Percentiles rank a stretch among this genome's conserved stretches.
These are phyloP conservation scores for Myrica gale DNA, from an alignment of 306 rosid genomes.

Conservation along the genomic window DNA sequence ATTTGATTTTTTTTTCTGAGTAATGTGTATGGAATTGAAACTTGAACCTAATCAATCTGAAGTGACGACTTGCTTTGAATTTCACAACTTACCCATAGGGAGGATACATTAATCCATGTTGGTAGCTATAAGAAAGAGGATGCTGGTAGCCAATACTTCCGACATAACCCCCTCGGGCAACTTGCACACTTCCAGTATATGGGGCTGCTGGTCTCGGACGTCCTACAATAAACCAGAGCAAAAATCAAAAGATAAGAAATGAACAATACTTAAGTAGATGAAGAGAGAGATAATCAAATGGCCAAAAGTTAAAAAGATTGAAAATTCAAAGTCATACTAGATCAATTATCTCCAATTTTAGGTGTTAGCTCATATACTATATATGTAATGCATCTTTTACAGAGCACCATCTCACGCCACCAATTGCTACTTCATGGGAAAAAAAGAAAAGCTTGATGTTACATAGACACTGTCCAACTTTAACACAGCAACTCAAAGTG, in stretches of 20 bases:
- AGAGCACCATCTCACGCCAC: neutral
- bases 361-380: neutral
- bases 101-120: slow-evolving; percentile 79
- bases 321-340: neutral
- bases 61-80: neutral
- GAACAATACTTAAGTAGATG: neutral
- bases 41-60: neutral
- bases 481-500: neutral
- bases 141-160: slow-evolving; percentile 86
- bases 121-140: slow-evolving; percentile 72
- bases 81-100: slow-evolving; percentile 71
- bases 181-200: slow-evolving; percentile 58
- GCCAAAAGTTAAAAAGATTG: neutral
- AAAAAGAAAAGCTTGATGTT: neutral
- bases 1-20: neutral
- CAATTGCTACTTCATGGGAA: neutral
- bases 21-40: neutral
- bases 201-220: slow-evolving; percentile 65
- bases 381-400: neutral
- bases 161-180: slow-evolving; percentile 58
- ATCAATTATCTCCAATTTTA: neutral
- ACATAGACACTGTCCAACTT: neutral
- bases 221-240: slow-evolving; percentile 45
- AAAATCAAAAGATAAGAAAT: slow-evolving; percentile 4
- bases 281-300: neutral